A percentile compares a stretch with the other conserved stretches of the same genome.
These are phyloP conservation scores for Cladochytrium replicatum DNA, from an alignment of 192 early-diverging fungal genomes.

Conservation along the genomic window DNA sequence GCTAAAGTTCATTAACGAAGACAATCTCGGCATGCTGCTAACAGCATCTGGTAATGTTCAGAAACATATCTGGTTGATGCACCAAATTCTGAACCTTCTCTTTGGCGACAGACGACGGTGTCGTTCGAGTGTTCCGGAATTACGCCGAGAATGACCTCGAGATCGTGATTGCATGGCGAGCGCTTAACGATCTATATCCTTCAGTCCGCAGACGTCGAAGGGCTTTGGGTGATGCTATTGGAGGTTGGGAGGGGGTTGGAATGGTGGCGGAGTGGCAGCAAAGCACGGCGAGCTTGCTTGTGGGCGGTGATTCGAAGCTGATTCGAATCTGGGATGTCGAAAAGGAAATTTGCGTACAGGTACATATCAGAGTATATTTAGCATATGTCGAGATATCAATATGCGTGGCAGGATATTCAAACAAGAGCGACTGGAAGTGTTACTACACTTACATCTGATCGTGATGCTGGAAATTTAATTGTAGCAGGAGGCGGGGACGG, in stretches of 20 bases:
- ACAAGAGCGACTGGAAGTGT: conserved; percentile 43
- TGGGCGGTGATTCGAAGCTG: conserved; percentile 55
- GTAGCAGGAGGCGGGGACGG: conserved; percentile 70
- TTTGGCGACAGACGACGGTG: conserved; percentile 59
- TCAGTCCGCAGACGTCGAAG: too few relatives aligned
- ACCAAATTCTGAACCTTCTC: too few relatives aligned
- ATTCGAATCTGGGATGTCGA: conserved; percentile 77
- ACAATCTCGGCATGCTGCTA: conserved; percentile 72
- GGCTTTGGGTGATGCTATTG: too few relatives aligned
- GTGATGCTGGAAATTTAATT: conserved; percentile 48
- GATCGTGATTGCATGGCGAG: conserved; percentile 66
- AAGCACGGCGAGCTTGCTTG: conserved; percentile 47
- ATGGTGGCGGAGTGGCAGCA: conserved; percentile 76
- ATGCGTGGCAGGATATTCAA: too few relatives aligned
- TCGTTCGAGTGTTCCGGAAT: conserved; percentile 63
- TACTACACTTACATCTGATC: conserved; percentile 57
- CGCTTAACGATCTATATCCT: conserved; percentile 56
- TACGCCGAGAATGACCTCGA: conserved; percentile 54
- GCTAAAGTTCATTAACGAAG: conserved; percentile 84
- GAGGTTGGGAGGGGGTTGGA: too few relatives aligned
- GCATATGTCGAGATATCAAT: too few relatives aligned
- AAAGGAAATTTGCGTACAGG: conserved; percentile 57
- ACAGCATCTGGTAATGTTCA: conserved; percentile 58
- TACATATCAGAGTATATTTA: conserved; percentile 20
- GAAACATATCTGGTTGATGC: too few relatives aligned